Base-by-base conservation (phyloP, 2,329 filamentous ascomycete species). In the Aspergillus fumigatus region DNA sequence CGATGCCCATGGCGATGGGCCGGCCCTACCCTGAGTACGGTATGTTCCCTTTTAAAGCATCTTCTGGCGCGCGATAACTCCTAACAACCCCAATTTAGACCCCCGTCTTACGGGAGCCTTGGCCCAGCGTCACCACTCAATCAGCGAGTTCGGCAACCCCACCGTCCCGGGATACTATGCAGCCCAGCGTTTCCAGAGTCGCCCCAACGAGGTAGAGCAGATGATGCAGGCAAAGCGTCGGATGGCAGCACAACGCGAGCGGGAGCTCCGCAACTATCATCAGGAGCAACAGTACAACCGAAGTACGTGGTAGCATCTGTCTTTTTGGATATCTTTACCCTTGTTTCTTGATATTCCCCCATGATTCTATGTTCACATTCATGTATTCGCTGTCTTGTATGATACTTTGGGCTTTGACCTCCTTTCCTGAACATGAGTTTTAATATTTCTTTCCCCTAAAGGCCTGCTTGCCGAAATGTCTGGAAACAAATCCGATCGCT, bases 231-330 rank as follows among this genome's bases (percentile, higher is more conserved):
- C 92, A 70, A 97, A 97, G 85, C 91, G 94, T 81, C 89, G 93
- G 82, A 95, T 97, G 90, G 94, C 94, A 72, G 94, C 94, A 76
- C 94, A 97, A 81, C 90, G 94, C 79, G 94, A 99, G 83, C 90
- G 93, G 79, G 94, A 99, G 82, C 88, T 99, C 77, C 91, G 94
- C 79, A 99, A 97, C 80, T 96, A 97, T 80, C 94, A 99, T 81
- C 95, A 97, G 80, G 94, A 99, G 85, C 94, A 99, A 85, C 94
- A 99, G 86, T 97, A 96, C 81, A 96, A 97, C 83, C 88, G 93
- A 90, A 97, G 94, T 97, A 80, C 69, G 76, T 77, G 73, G 77
- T 76, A 75, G 72, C 69, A 64, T 71, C 66, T 68, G 62, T 67
- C 63, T 65, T 66, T 63, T 63, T 57, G 59, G 61, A 53, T 55